Conservation (phyloP, 2,329 filamentous ascomycete genomes). For the Neobulgaria alba region DNA sequence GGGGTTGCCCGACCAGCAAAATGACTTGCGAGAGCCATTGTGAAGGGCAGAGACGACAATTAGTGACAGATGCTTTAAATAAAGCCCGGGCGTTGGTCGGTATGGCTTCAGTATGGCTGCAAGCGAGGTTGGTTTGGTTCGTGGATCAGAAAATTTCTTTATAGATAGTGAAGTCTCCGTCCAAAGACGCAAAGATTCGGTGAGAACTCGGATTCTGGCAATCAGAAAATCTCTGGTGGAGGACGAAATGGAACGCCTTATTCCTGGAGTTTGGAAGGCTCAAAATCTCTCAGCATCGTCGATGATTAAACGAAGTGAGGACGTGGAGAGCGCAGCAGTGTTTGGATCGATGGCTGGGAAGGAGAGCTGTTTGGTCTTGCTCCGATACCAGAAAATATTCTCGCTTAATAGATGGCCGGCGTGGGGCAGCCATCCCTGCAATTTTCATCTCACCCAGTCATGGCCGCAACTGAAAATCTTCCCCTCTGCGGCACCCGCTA, state of each 20-base stretch:
- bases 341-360: neutral
- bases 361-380: neutral
- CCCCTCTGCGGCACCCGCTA: neutral
- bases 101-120: conserved; percentile 5
- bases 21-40: conserved; percentile 29
- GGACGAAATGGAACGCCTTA: conserved; percentile 9
- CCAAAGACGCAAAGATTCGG: conserved; percentile 8
- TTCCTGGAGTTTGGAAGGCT: conserved; percentile 23
- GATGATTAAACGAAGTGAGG: conserved; percentile 8
- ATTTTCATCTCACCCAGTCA: too few relatives aligned
- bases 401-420: neutral
- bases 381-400: neutral
- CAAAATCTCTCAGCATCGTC: conserved; percentile 26
- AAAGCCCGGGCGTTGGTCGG: conserved; percentile 7
- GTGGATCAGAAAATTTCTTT: conserved; percentile 3
- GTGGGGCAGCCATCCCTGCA: neutral
- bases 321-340: neutral
- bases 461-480: too few relatives aligned
- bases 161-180: conserved; percentile 7
- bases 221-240: neutral
- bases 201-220: conserved; percentile 10
- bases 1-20: conserved; percentile 25
- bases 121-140: too few relatives aligned
- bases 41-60: conserved; percentile 17
- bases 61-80: conserved; percentile 12